These are phyloP conservation scores for Reticulascus tulasneorum DNA, from an alignment of 2,329 filamentous ascomycete genomes.

Conservation along the genomic window DNA sequence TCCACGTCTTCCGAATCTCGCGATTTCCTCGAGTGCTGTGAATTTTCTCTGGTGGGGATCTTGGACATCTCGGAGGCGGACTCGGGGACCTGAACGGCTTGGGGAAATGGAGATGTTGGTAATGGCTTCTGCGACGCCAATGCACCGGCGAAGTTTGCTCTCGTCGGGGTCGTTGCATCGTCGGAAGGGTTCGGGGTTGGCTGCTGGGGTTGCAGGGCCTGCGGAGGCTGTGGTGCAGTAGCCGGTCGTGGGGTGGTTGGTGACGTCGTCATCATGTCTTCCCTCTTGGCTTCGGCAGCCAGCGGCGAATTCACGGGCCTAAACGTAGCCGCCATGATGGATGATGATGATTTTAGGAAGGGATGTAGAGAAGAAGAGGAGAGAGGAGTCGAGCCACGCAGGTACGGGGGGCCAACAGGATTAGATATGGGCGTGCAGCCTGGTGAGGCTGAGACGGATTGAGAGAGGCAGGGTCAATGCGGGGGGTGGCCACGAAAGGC, in stretches of 20 bases:
- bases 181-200: too few species aligned
- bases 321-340: constrained; percentile 43
- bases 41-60: constrained; percentile 49
- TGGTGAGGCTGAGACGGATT: constrained; percentile 6
- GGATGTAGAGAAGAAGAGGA: constrained; percentile 11
- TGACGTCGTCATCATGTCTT: constrained; percentile 33
- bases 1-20: constrained; percentile 66
- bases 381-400: constrained; percentile 18
- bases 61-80: constrained; percentile 38
- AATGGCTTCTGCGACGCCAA: constrained; percentile 49
- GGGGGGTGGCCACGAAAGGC: background rate
- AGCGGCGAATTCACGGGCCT: constrained; percentile 43
- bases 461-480: constrained; percentile 2
- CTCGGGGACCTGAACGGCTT: constrained; percentile 43
- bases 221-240: constrained; percentile 27
- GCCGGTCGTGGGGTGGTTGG: constrained; percentile 30
- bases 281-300: constrained; percentile 24
- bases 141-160: constrained; percentile 42
- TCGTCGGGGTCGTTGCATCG: constrained; percentile 59
- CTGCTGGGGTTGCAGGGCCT: constrained; percentile 5
- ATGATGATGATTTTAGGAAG: constrained; percentile 1
- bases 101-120: constrained; percentile 49
- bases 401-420: too few species aligned
- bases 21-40: constrained; percentile 59
- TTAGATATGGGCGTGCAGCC: constrained; percentile 3